Conservation (phyloP, 768 basidiomycete species). For the Tricholoma bakamatsutake region DNA sequence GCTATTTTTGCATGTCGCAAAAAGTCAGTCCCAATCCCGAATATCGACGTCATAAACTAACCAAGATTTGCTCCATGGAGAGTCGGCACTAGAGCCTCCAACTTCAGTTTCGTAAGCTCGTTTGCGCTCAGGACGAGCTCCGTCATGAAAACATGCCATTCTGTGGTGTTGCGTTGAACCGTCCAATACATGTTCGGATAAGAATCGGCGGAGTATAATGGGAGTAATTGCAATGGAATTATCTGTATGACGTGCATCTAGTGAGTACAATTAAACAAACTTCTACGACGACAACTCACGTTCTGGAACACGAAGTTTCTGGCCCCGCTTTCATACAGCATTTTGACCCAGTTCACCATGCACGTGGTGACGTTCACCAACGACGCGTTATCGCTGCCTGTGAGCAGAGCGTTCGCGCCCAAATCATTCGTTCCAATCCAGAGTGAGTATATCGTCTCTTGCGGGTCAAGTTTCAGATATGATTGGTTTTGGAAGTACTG, state of each 20-base stretch:
- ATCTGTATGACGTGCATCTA: conserved; percentile 31
- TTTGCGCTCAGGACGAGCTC: conserved; percentile 50
- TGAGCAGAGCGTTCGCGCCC: conserved; percentile 47
- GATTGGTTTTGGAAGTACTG: conserved; percentile 42
- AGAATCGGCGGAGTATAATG: conserved; percentile 40
- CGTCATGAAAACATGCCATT: conserved; percentile 51
- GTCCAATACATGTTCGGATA: conserved; percentile 50
- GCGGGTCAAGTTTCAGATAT: conserved; percentile 30
- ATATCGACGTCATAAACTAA: neutral
- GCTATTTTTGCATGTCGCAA: conserved; percentile 24
- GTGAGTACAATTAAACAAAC: neutral
- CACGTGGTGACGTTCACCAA: conserved; percentile 54
- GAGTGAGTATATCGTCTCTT: conserved; percentile 54
- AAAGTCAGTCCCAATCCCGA: neutral
- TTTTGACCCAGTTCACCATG: conserved; percentile 54
- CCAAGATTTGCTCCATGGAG: conserved; percentile 51
- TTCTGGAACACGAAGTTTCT: conserved; percentile 68
- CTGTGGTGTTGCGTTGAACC: conserved; percentile 44
- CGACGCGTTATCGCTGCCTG: conserved; percentile 45
- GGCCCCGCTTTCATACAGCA: conserved; percentile 51
- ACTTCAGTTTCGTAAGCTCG: conserved; percentile 42
- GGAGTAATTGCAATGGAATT: conserved; percentile 46
- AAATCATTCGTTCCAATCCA: conserved; percentile 71
- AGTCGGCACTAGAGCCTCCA: conserved; percentile 40
- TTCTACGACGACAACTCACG: conserved; percentile 29